Percentiles rank a stretch among this genome's conserved stretches.
Conservation (phyloP, 1,284 basidiomycete genomes). For the Schizophyllum commune region DNA sequence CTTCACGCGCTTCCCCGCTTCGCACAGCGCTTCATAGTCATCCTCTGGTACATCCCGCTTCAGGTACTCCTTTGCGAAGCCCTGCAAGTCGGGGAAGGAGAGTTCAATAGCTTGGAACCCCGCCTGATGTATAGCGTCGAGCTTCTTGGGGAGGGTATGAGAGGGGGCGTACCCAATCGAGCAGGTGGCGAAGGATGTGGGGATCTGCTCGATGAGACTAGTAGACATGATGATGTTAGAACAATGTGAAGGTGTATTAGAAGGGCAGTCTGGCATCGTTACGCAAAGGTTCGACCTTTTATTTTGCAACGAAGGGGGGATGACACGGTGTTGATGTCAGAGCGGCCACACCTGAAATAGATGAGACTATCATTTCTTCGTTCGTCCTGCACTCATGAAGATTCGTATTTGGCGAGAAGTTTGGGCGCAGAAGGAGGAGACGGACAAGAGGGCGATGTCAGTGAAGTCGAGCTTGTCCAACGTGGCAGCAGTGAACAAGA, state of each 20-base stretch:
- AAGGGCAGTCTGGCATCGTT: too few relatives aligned
- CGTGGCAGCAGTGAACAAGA: too few relatives aligned
- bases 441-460: too few relatives aligned
- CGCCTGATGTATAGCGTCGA: slow-evolving; percentile 14
- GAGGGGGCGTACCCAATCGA: slow-evolving; percentile 16
- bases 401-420: too few relatives aligned
- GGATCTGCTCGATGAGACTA: not conserved
- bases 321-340: too few relatives aligned
- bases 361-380: too few relatives aligned
- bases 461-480: too few relatives aligned
- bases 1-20: slow-evolving; percentile 9
- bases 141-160: slow-evolving; percentile 19
- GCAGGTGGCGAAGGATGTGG: slow-evolving; percentile 15
- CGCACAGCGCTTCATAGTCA: slow-evolving; percentile 17
- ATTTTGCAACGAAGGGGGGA: too few relatives aligned
- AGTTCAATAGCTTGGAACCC: slow-evolving; percentile 20
- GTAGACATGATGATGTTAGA: slow-evolving; percentile 1
- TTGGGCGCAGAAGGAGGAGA: too few relatives aligned
- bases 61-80: slow-evolving; percentile 17
- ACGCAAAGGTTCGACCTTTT: too few relatives aligned
- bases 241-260: slow-evolving; percentile 4
- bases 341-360: too few relatives aligned
- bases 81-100: slow-evolving; percentile 20
- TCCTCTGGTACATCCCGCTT: not conserved
- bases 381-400: too few relatives aligned